These are phyloP conservation scores for Lachnellula cervina DNA, from an alignment of 2,329 filamentous ascomycete genomes.

Conservation along the genomic window DNA sequence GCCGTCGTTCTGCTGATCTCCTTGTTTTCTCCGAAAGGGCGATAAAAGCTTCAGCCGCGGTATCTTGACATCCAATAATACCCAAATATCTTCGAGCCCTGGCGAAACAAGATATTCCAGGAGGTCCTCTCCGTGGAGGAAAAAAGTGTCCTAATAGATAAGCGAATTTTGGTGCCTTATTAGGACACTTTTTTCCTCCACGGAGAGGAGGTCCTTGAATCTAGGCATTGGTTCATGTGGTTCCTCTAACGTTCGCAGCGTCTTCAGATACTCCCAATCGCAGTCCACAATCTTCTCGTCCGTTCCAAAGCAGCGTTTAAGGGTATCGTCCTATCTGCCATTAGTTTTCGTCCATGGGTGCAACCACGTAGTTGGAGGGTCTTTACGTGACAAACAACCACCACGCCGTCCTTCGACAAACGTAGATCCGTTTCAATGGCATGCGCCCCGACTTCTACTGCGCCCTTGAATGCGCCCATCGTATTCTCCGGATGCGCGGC, in stretches of 20 bases:
- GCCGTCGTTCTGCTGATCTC: slow-evolving; percentile 47
- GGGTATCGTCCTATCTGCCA: slow-evolving; percentile 58
- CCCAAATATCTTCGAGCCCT: slow-evolving; percentile 65
- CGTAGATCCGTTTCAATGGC: slow-evolving; percentile 88
- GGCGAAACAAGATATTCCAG: slow-evolving; percentile 65
- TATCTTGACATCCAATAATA: slow-evolving; percentile 86
- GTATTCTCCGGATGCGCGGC: slow-evolving; percentile 79
- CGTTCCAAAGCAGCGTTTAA: slow-evolving; percentile 80
- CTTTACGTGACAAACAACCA: slow-evolving; percentile 74
- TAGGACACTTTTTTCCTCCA: too few species aligned
- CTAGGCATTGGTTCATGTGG: slow-evolving; percentile 70
- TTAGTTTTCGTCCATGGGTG: slow-evolving; percentile 12
- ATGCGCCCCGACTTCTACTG: slow-evolving; percentile 68
- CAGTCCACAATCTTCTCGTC: slow-evolving; percentile 68
- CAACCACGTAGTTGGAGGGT: background rate
- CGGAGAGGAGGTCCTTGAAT: slow-evolving; percentile 69
- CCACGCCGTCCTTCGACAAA: slow-evolving; percentile 73
- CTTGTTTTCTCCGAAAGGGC: background rate
- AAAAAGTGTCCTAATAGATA: too few species aligned
- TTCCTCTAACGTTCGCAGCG: slow-evolving; percentile 59
- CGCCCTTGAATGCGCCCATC: slow-evolving; percentile 70
- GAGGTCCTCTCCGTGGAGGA: too few species aligned
- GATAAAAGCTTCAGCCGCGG: slow-evolving; percentile 4
- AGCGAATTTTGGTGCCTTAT: too few species aligned
- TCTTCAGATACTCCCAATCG: slow-evolving; percentile 68